Percentiles rank a stretch among this genome's conserved stretches.
Evolutionary conservation across 2,329 filamentous ascomycete genomes (phyloP).

Genomic region (Phialocephala subalpina): DNA sequence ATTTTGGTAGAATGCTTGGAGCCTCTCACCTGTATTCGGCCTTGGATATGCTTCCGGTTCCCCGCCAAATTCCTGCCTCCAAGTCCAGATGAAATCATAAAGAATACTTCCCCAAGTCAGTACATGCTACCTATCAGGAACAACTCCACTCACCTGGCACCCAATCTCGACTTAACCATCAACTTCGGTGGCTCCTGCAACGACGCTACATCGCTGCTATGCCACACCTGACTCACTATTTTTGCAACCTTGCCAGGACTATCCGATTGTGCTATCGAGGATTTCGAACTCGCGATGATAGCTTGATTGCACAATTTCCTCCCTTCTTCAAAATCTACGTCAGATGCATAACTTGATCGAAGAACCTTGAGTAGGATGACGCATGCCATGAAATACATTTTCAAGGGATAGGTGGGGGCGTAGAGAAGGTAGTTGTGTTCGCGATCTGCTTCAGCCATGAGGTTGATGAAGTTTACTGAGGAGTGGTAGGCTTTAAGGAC

Average conservation of each 20-base stretch:
- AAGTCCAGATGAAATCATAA: conserved; percentile 24
- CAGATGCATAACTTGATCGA: conserved; percentile 22
- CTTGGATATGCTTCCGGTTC: background rate
- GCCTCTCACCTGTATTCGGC: background rate
- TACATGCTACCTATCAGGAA: no score
- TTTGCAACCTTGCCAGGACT: conserved; percentile 13
- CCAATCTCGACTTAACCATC: conserved; percentile 18
- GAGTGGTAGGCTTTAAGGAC: conserved; percentile 26
- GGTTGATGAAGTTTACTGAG: conserved; percentile 17
- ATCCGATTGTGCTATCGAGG: conserved; percentile 22
- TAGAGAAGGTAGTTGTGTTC: conserved; percentile 22
- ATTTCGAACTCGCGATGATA: background rate
- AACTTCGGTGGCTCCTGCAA: conserved; percentile 13
- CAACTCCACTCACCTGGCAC: conserved; percentile 14
- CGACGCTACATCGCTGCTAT: conserved; percentile 6
- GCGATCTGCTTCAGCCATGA: conserved; percentile 8
- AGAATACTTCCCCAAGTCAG: conserved; percentile 13
- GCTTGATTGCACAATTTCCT: conserved; percentile 19
- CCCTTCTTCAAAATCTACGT: conserved; percentile 17
- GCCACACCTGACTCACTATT: conserved; percentile 27
- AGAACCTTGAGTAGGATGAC: conserved; percentile 24
- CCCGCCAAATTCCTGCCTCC: conserved; percentile 23
- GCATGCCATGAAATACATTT: conserved; percentile 16
- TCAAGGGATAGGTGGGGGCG: conserved; percentile 11
- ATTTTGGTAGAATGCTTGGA: no score